Evolutionary conservation across 371 early-diverging fungal species (phyloP), one percentile per base, ranked within the genome.

Genomic region (Synchytrium microbalum): DNA sequence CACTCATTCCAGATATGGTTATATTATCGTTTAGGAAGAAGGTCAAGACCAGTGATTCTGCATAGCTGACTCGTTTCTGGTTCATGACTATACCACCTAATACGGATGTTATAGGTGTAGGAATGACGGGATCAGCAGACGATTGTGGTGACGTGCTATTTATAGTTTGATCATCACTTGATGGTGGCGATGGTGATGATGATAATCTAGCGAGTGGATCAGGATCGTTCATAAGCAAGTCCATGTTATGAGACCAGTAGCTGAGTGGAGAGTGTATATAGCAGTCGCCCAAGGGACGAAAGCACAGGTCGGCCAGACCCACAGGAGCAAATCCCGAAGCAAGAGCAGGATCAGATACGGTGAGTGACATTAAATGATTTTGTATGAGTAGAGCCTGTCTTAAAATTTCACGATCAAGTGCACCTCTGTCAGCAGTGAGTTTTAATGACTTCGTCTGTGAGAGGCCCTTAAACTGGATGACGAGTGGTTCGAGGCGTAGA

Each of bases 191-290:
- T 31, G 69, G 54, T 10, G 59, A 32, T 27, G 76, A 67, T 61
- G 78, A 51, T 32, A 84, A 63, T 0, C 79, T 86, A 3, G 59
- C 66, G 14, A 67, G 55, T 46, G 72, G 63, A 59, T 74, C 65
- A 5, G 30, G 24, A 64, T 81, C 83, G 8, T 56, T 28, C 29
- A 53, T 32, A 32, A 83, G 64, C 2, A 58, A 51, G 24, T 72
- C 65, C 23, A 28, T 14, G 25, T 69, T 55, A 53, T 73, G 69
- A 2, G 71, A 52, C 83, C 82, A 86, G 59, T 72, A 79, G 3
- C 75, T 75, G 13, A 80, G 67, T 2, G 84, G 83, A 2, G 86
- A 82, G 67, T 86, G 84, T 1, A 84, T 66, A 14, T 85, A 63
- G 56, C 86, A 86, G 59, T 64, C 63, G 24, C 57, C 53, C 23